Evolutionary conservation across 1,284 basidiomycete genomes (phyloP).

Genomic region (Earliella scabrosa): DNA sequence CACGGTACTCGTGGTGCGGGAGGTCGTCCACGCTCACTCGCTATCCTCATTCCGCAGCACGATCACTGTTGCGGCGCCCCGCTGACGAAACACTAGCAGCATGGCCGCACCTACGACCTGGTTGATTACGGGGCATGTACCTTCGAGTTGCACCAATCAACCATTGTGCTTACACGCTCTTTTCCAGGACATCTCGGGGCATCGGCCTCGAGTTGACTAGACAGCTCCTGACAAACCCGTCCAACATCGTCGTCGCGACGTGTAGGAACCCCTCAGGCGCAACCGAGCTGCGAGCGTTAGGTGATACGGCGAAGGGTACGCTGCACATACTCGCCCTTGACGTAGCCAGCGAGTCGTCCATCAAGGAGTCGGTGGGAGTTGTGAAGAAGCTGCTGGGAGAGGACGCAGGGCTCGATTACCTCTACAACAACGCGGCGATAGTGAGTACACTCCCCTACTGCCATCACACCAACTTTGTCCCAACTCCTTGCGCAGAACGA

Average conservation of each 20-base stretch:
- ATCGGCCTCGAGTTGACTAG: neutral
- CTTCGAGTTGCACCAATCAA: too few species aligned
- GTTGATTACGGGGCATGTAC: too few species aligned
- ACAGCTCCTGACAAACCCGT: conserved; percentile 34
- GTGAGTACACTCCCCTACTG: conserved; percentile 23
- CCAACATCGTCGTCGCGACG: conserved; percentile 40
- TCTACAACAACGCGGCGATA: conserved; percentile 44
- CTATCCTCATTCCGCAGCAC: too few species aligned
- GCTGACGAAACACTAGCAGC: too few species aligned
- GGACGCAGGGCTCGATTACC: conserved; percentile 37
- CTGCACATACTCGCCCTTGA: conserved; percentile 41
- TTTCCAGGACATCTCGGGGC: neutral
- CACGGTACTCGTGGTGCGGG: too few species aligned
- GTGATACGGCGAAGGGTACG: conserved; percentile 23
- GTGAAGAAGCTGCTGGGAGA: conserved; percentile 25
- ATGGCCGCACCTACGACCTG: too few species aligned
- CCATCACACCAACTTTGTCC: neutral
- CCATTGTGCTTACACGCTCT: too few species aligned
- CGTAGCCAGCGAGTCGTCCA: conserved; percentile 31
- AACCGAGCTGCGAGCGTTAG: conserved; percentile 29
- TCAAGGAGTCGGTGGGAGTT: conserved; percentile 29
- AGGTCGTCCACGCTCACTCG: too few species aligned
- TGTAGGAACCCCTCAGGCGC: conserved; percentile 38
- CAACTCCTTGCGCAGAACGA: conserved; percentile 14
- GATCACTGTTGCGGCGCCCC: too few species aligned